Evolutionary conservation across 495 filamentous ascomycete genomes (phyloP).

Genomic region (Tuber calosporum): DNA sequence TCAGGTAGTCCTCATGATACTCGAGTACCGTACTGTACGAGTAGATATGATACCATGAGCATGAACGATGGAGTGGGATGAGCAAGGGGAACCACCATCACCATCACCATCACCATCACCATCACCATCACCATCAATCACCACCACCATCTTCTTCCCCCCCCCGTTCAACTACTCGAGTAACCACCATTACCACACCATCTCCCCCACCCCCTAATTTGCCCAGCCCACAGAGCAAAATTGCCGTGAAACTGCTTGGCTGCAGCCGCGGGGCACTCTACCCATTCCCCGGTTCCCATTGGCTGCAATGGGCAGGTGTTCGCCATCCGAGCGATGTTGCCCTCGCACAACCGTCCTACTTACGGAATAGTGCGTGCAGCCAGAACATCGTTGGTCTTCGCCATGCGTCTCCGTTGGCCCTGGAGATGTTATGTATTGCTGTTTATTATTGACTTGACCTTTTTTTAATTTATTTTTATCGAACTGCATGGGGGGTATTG

Average conservation of each 20-base stretch:
- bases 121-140: not conserved
- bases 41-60: constrained; percentile 17
- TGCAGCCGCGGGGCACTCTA: constrained; percentile 37
- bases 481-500: not conserved
- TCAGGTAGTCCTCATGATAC: constrained; percentile 36
- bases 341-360: constrained; percentile 37
- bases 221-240: constrained; percentile 34
- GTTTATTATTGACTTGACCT: not conserved
- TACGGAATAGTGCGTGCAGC: constrained; percentile 39
- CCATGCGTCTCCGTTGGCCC: constrained; percentile 35
- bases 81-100: constrained; percentile 25
- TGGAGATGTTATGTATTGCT: not conserved
- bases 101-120: not conserved
- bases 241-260: constrained; percentile 40
- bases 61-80: constrained; percentile 39
- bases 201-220: constrained; percentile 36
- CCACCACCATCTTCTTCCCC: not conserved
- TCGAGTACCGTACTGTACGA: too few species aligned
- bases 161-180: not conserved
- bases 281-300: constrained; percentile 41
- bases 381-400: constrained; percentile 39
- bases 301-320: constrained; percentile 41
- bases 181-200: constrained; percentile 1
- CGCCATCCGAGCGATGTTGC: constrained; percentile 31
- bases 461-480: not conserved